A percentile compares a stretch with the other conserved stretches of the same genome.
phyloP scores from a whole-genome alignment of 2,329 filamentous ascomycete species.

The Trichoderma endophyticum region DNA sequence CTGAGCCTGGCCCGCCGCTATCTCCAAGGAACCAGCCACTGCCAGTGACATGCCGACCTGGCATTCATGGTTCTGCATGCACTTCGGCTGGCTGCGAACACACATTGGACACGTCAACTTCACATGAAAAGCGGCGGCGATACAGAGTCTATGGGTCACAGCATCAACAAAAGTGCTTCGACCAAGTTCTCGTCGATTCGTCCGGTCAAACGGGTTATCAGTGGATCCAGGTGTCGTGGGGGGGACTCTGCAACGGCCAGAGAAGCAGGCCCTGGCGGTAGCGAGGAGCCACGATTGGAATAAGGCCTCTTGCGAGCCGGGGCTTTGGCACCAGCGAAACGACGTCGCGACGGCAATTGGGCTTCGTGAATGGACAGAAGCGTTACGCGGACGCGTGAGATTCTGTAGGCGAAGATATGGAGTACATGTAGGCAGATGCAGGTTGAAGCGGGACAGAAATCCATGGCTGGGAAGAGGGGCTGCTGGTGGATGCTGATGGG shows the following conservation, averaged over 20 bases:
- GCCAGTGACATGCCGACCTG: conserved; percentile 4
- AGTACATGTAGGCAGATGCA: background rate
- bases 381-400: background rate
- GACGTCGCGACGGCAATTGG: background rate
- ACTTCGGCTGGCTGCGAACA: background rate
- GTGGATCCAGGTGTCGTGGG: background rate
- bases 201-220: background rate
- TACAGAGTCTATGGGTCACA: background rate
- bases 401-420: background rate
- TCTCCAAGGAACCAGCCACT: background rate
- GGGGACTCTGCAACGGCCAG: background rate
- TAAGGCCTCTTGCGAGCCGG: background rate
- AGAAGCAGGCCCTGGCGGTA: background rate
- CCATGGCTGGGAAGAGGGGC: conserved; percentile 10
- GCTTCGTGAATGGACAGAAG: conserved; percentile 2
- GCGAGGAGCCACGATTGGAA: background rate
- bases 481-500: background rate
- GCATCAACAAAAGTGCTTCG: background rate
- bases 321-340: background rate
- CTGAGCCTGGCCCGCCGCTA: background rate
- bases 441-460: background rate
- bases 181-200: background rate
- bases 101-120: background rate
- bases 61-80: background rate
- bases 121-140: background rate